Base-by-base conservation (phyloP, 345 rosid genomes). In the Gossypium herbaceum region DNA sequence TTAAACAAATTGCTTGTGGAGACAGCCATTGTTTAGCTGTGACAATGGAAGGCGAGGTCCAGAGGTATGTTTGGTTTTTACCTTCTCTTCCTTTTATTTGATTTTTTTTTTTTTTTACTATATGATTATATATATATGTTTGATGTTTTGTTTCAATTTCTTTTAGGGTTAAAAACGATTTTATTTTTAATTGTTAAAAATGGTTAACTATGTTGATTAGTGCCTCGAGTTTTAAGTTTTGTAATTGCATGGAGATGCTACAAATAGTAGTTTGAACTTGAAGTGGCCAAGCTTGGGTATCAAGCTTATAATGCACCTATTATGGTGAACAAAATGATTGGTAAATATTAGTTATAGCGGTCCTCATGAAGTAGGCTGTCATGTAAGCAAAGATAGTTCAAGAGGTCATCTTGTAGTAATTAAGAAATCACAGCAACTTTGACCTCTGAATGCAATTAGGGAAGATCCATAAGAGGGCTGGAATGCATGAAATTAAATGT, bases 21-120 rank as follows among this genome's bases (percentile, higher is more conserved):
- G 98, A 95, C 77, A 91, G 98, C 86, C 99, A 95, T 76, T 93
- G 99, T 81, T 82, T 93, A 82, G 98, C 98, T 51, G 98, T 93
- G 62, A 95, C 98, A 2, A 80, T 83, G 87, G 97, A 88, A 27
- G 99, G 99, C 57, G 88, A 87, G 81, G 98, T 95, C 50, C 99
- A 83, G 76, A 95, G 97, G 99, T 93, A 84, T 68, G 75, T 75
- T 22, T 43, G 56, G 3, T 25, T 44, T 25, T 8, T 20, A 43
- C 7, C 61, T 7, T 54, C 15, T 16, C 24, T 57, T 52, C 43
- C 43, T 74, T 22, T 7, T n/a, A 60, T 34, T 34, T 34, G 6
- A 34, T 4, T 34, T 27, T 25, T 54, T 4, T 34, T 27, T 25
- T 54, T 16, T 2, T 59, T 7, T 44, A 16, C 22, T 34, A 10